Base-by-base conservation (phyloP, 2,329 filamentous ascomycete species). In the Albophoma yamanashiensis region DNA sequence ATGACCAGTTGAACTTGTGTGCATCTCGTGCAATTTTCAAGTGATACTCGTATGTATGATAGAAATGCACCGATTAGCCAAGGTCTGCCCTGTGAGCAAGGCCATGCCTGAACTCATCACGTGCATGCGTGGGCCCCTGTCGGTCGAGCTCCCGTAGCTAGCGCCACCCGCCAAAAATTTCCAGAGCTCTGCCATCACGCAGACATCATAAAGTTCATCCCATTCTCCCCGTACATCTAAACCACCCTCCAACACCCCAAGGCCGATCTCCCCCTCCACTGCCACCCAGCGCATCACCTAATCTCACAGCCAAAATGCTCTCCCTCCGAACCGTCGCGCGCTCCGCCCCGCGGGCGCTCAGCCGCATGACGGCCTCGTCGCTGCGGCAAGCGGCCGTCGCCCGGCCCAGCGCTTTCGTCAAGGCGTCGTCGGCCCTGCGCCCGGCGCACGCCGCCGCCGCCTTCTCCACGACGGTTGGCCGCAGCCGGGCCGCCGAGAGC, bases 321-420 rank as follows among this genome's bases (percentile, higher is more conserved):
- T 87, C 88, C 65, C 77, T 90, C 66, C 82, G 88, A 73, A 77
- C 80, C 62, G 71, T 88, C 64, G 80, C 83, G 70, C 87, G 89
- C 72, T 82, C 85, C 57, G 83, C 86, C 71, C 87, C 89, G 67
- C 84, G 87, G 71, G 79, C 80, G 61, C 67, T 88, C 59, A 77
- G 82, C 66, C 83, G 87, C 67, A 70, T 88, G 64, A 77, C 82
- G 63, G 73, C 77, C 60, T 73, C 80, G 58, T 74, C 82, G 56
- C 67, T 81, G 60, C 75, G 81, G 67, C 79, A 80, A 71, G 73
- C 81, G 62, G 73, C 77, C 56, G 68, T 75, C 55, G 69, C 80
- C 67, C 79, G 78, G 63, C 78, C 80, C 69, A 77, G 75, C 68
- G 72, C 76, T 63, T 69, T 84, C 59, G 67, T 79, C 67, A 82